Evolutionary conservation across 2,329 filamentous ascomycete species (phyloP), one percentile per base, ranked within the genome.

Genomic region (Colletotrichum karsti): DNA sequence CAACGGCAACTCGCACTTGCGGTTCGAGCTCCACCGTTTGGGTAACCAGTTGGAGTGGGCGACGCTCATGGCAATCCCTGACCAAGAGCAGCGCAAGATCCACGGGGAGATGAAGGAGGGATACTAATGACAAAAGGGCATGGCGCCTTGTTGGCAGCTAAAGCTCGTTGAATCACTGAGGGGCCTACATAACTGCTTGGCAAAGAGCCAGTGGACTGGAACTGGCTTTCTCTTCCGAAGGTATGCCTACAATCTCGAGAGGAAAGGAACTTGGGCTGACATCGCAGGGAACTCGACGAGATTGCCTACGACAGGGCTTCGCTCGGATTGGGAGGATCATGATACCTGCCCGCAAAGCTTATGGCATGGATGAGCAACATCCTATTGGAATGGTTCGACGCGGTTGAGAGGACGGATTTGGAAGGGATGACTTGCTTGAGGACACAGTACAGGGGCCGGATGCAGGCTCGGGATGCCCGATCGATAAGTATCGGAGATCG

Each of bases 1-100:
- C 15, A 22, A n/a, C 20, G 42, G 42, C 42, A 22, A n/a, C 18
- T 46, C n/a, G n/a, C n/a, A 46, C 42, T 46, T 13, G 42, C 0
- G 15, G 42, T 46, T 46, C 18, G 42, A 46, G 42, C 42, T 46
- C 42, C 42, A 3, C 0, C 42, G 42, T 46, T 10, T 18, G 10
- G 18, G 0, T 1, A 2, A 8, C 20, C 42, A 46, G 20, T 13
- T 0, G 0, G 6, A 0, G 18, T 22, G 20, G 18, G 10, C 20
- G 10, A 7, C 13, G 5, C 42, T 46, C 42, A 0, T n/a, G 6
- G 1, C 4, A 4, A 24, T 2, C 18, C 42, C 42, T 13, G 24
- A 5, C 42, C 20, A 46, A 7, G 20, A 46, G 42, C 42, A 46
- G 20, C 7, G 42, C 15, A 22, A 5, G 18, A 46, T 46, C 0